Evolutionary conservation across 495 filamentous ascomycete genomes (phyloP).

Genomic region (Penicillium bialowiezense): DNA sequence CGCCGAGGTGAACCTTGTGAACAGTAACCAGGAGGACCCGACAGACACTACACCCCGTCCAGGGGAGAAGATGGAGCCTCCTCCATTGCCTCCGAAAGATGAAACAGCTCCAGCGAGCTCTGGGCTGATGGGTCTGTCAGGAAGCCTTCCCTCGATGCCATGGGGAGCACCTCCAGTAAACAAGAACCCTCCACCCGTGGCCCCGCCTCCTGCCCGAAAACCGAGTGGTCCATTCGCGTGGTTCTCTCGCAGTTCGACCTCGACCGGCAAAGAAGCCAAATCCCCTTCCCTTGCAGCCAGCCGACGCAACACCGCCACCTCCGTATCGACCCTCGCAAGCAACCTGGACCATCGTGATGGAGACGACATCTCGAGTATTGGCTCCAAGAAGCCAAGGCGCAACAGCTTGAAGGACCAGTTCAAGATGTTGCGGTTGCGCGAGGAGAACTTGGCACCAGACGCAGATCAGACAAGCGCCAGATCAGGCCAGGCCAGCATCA

Average conservation of each 20-base stretch:
- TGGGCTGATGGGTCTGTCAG: constrained; percentile 48
- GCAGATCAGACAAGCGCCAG: constrained; percentile 33
- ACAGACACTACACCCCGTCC: constrained; percentile 18
- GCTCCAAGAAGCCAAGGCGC: constrained; percentile 48
- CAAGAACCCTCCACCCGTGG: constrained; percentile 38
- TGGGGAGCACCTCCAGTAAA: constrained; percentile 45
- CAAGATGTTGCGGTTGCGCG: constrained; percentile 75
- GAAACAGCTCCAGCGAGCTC: constrained; percentile 40
- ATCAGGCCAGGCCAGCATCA: constrained; percentile 44
- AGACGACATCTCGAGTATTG: constrained; percentile 45
- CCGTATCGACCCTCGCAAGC: constrained; percentile 69
- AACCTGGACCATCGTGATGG: constrained; percentile 71
- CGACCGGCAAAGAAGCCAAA: constrained; percentile 54
- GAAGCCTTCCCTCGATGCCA: constrained; percentile 49
- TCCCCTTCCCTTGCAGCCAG: constrained; percentile 47
- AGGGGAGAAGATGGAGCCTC: constrained; percentile 36
- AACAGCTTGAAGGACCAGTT: constrained; percentile 83
- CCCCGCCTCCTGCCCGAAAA: constrained; percentile 57
- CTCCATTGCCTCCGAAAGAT: constrained; percentile 51
- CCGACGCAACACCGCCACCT: constrained; percentile 70
- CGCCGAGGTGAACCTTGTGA: constrained; percentile 68
- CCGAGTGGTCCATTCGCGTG: constrained; percentile 79
- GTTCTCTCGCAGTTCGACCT: constrained; percentile 71
- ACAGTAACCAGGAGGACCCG: constrained; percentile 44
- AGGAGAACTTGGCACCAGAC: constrained; percentile 63